Conservation (phyloP, 768 basidiomycete species). For the Podaxis sp. region DNA sequence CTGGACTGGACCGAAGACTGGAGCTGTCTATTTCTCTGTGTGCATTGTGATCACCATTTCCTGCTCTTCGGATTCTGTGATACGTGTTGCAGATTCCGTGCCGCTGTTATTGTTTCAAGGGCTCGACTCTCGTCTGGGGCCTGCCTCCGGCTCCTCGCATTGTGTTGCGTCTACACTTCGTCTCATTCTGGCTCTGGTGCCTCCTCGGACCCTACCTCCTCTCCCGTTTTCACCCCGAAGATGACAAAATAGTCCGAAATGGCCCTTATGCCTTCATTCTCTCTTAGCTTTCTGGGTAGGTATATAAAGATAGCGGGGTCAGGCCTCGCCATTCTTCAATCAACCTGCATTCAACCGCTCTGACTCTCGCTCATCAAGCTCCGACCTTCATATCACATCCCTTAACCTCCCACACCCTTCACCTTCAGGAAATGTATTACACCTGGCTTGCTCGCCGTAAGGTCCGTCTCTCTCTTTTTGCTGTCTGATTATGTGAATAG, state of each 20-base stretch:
- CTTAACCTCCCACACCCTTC: not conserved
- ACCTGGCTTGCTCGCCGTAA: conserved; percentile 27
- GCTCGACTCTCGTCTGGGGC: too few relatives aligned
- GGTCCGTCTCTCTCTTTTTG: conserved; percentile 18
- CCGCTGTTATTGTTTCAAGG: too few relatives aligned
- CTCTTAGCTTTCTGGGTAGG: not conserved
- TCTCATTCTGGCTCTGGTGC: not conserved
- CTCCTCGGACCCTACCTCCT: not conserved
- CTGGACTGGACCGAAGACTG: not conserved
- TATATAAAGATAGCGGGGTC: not conserved
- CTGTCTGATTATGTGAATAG: not conserved
- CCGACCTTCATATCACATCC: not conserved
- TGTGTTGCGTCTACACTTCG: not conserved
- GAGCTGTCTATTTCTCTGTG: not conserved
- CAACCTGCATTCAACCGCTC: not conserved
- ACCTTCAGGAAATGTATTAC: conserved; percentile 23
- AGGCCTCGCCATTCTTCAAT: not conserved
- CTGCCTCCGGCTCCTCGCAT: not conserved
- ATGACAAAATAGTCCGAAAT: too few relatives aligned
- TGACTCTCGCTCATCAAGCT: not conserved
- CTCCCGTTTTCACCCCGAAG: not conserved
- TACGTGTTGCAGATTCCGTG: too few relatives aligned
- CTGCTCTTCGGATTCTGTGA: too few relatives aligned
- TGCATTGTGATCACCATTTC: not conserved
- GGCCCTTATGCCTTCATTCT: too few relatives aligned